phyloP scores from a whole-genome alignment of 2,329 filamentous ascomycete genomes.

The Neobulgaria alba region DNA sequence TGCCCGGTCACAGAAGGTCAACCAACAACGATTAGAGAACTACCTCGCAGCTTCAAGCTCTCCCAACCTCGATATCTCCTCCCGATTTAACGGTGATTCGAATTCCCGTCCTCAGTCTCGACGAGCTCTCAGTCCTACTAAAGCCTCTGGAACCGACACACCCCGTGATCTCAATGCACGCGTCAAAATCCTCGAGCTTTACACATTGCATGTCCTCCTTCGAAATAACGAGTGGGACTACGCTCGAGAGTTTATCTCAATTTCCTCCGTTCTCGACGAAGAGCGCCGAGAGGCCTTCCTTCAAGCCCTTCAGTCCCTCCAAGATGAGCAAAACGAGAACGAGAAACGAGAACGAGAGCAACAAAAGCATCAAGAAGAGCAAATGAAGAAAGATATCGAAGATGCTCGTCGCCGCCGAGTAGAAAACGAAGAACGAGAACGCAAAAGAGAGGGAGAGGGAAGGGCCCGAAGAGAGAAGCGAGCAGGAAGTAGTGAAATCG shows the following conservation, averaged over 20 bases:
- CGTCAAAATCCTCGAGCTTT: conserved; percentile 89
- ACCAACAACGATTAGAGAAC: conserved; percentile 79
- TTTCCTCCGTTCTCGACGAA: conserved; percentile 82
- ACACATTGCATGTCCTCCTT: conserved; percentile 89
- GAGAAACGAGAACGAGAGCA: conserved; percentile 53
- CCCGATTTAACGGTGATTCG: conserved; percentile 39
- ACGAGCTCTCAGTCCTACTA: conserved; percentile 53
- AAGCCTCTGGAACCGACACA: conserved; percentile 58
- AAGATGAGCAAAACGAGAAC: conserved; percentile 74
- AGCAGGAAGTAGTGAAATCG: conserved; percentile 49
- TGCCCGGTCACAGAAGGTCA: conserved; percentile 71
- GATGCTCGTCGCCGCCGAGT: conserved; percentile 48
- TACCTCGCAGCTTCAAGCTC: conserved; percentile 73
- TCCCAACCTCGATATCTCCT: conserved; percentile 63
- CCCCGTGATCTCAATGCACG: conserved; percentile 76
- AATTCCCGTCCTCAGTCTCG: conserved; percentile 31
- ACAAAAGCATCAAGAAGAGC: conserved; percentile 46
- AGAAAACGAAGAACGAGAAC: conserved; percentile 51
- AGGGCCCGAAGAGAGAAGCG: conserved; percentile 45
- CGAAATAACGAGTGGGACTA: conserved; percentile 96
- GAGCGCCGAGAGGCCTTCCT: conserved; percentile 85
- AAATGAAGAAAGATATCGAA: conserved; percentile 47
- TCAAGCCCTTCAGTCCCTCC: conserved; percentile 72
- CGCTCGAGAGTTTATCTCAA: conserved; percentile 78
- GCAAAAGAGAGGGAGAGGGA: conserved; percentile 36